These are phyloP conservation scores for Fusarium napiforme DNA, from an alignment of 2,329 filamentous ascomycete species.

Conservation along the genomic window DNA sequence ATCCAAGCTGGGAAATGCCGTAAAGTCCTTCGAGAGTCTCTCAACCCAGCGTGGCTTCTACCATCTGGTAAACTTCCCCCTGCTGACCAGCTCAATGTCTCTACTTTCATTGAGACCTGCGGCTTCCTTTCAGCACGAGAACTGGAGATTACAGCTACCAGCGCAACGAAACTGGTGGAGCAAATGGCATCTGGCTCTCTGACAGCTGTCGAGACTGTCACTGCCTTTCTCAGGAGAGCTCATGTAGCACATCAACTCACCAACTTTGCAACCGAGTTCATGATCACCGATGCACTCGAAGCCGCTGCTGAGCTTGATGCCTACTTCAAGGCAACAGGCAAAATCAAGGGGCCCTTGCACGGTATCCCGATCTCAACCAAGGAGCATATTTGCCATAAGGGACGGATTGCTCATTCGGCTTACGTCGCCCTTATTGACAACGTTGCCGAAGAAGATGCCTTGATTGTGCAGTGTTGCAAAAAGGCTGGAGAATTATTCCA, in stretches of 20 bases:
- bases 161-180: not conserved
- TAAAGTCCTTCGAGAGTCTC: not conserved
- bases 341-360: not conserved
- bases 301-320: not conserved
- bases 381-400: not conserved
- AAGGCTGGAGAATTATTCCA: not conserved
- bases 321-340: not conserved
- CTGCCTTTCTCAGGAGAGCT: not conserved
- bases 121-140: not conserved
- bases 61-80: not conserved
- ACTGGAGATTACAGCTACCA: not conserved
- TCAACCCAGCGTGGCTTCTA: not conserved
- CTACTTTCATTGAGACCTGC: not conserved
- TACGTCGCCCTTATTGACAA: not conserved
- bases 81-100: not conserved
- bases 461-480: not conserved
- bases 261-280: not conserved
- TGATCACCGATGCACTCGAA: rapidly evolving
- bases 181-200: not conserved
- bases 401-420: not conserved
- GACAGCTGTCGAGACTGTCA: not conserved
- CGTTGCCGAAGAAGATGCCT: not conserved
- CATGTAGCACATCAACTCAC: not conserved
- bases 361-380: not conserved
- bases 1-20: not conserved